These are phyloP conservation scores for Sedum album DNA, from an alignment of 164 flowering plant species.

Conservation along the genomic window DNA sequence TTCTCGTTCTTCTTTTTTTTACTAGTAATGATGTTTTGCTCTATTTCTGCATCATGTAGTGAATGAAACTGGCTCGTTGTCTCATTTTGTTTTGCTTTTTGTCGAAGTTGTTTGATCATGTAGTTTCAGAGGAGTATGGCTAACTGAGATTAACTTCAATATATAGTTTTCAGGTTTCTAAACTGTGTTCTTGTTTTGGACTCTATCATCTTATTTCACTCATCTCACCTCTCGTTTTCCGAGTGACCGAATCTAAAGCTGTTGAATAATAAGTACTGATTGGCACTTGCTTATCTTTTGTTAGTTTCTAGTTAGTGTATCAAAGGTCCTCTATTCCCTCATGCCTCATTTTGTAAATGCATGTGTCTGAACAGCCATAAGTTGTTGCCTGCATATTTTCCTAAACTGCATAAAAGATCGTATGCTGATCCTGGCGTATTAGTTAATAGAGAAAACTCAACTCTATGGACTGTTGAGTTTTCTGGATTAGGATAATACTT, in stretches of 20 bases:
- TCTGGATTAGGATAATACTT: neutral
- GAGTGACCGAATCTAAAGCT: too few species aligned
- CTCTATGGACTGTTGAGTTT: neutral
- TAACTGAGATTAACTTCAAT: neutral
- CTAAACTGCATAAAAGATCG: neutral
- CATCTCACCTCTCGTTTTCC: too few species aligned
- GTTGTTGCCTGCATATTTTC: too few species aligned
- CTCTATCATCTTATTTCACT: too few species aligned
- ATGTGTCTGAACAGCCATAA: too few species aligned
- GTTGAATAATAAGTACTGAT: too few species aligned
- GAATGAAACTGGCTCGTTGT: neutral
- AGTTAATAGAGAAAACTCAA: neutral
- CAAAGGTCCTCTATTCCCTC: too few species aligned
- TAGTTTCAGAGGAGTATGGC: neutral
- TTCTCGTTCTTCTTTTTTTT: neutral
- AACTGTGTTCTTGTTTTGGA: too few species aligned
- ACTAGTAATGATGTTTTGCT: neutral
- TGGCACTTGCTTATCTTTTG: too few species aligned
- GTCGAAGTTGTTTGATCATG: neutral
- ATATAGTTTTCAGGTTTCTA: neutral
- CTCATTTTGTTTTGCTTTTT: neutral
- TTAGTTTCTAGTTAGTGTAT: too few species aligned
- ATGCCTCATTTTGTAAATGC: too few species aligned
- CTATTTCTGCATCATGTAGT: neutral
- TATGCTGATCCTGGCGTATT: neutral